Conservation (phyloP, 192 early-diverging fungal genomes). For the Backusella liffmaniae region DNA sequence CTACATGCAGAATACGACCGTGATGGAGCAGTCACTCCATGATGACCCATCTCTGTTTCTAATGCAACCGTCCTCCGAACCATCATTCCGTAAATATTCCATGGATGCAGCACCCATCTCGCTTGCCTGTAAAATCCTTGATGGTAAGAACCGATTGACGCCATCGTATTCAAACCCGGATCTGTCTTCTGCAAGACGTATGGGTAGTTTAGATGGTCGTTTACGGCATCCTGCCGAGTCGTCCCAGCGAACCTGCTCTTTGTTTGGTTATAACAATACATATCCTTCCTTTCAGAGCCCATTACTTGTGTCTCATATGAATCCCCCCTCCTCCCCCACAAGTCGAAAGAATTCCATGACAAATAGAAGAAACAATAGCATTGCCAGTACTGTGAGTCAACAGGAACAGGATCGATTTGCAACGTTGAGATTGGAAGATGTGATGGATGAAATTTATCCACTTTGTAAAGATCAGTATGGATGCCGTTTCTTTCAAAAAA, state of each 20-base stretch:
- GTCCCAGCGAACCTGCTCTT: not conserved
- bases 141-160: slow-evolving; percentile 8
- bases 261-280: not conserved
- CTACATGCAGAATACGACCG: slow-evolving; percentile 10
- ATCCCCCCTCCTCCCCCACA: not conserved
- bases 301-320: slow-evolving; percentile 6
- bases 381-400: not conserved
- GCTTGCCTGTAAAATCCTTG: not conserved
- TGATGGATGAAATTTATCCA: slow-evolving; percentile 69
- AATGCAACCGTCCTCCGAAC: slow-evolving; percentile 16
- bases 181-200: slow-evolving; percentile 12
- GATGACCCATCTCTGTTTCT: slow-evolving; percentile 18
- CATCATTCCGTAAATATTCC: slow-evolving; percentile 2
- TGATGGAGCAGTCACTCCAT: not conserved
- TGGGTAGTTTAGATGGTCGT: not conserved
- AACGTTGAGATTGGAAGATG: slow-evolving; percentile 64
- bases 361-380: slow-evolving; percentile 2
- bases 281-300: not conserved
- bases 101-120: not conserved
- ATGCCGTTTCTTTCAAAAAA: slow-evolving; percentile 83
- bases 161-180: slow-evolving; percentile 16
- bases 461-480: slow-evolving; percentile 89
- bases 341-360: slow-evolving; percentile 19
- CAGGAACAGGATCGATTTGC: slow-evolving; percentile 56
- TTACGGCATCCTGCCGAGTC: not conserved